Evolutionary conservation across 495 filamentous ascomycete species (phyloP), one percentile per base, ranked within the genome.

Genomic region (Oleoguttula mirabilis): DNA sequence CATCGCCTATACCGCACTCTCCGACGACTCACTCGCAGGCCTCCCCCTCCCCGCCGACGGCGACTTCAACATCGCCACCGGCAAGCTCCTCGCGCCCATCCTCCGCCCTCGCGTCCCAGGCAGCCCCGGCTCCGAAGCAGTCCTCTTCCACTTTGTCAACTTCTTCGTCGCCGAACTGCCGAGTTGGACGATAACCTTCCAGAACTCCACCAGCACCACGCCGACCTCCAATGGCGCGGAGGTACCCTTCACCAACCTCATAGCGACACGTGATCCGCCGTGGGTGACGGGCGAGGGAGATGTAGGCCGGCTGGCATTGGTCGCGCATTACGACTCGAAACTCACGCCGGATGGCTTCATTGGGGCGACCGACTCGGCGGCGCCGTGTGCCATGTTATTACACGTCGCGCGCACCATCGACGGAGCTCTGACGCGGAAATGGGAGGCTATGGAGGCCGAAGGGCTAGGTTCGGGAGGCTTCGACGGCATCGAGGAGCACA

Each of bases 321-420:
- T 87, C 17, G 90, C 90, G 32, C 90, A 98, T 65, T 98, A 94
- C 64, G 90, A 98, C 53, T 84, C 76, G 58, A 81, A 90, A 62
- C 67, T 84, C 21, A 66, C 68, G 8, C 92, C 92, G 0, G 60
- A 79, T 45, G 90, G 86, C 0, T 98, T 98, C 59, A 85, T 98
- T 38, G 90, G 90, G 4, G 90, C 87, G 0, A 88, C 79, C 19
- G 90, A 98, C 53, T 93, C 85, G 50, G 90, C 90, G 0, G 90
- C 76, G 23, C 87, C 92, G 22, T 94, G 87, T 59, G 92, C 92
- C 0, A 82, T 96, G 64, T 66, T 98, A 33, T 70, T 98, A 75
- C 82, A 90, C 58, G 76, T 77, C 8, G 84, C 86, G 55, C 66
- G 82, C 46, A 84, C 69, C 43, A 67, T 99, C 16, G 87, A 96